Evolutionary conservation across 306 rosid species (phyloP).

Genomic region (Lagenaria siceraria): DNA sequence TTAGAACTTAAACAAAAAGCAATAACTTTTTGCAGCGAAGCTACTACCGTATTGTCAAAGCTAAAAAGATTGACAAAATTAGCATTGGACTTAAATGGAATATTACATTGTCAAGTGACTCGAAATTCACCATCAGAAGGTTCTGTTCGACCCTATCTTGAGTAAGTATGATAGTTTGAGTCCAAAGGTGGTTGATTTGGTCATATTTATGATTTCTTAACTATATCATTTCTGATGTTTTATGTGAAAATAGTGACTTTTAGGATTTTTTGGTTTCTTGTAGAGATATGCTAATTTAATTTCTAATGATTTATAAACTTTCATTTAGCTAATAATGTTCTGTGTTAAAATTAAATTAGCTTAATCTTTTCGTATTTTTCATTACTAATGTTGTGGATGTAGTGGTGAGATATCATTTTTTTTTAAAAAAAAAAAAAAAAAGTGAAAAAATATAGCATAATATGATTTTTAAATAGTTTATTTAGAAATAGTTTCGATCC

Average conservation of each 20-base stretch:
- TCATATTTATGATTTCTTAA: no score
- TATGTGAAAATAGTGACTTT: no score
- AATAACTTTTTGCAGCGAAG: slow-evolving; percentile 37
- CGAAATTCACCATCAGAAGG: background rate
- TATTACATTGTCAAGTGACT: slow-evolving; percentile 42
- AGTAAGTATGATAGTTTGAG: background rate
- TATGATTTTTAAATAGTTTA: no score
- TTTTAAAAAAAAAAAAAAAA: no score
- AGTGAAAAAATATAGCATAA: no score
- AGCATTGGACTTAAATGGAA: slow-evolving; percentile 52
- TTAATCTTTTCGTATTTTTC: no score
- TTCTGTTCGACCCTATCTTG: background rate
- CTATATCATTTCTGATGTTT: no score
- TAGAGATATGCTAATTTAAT: no score
- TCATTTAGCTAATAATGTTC: background rate
- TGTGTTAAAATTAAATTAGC: background rate
- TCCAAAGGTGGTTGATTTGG: background rate
- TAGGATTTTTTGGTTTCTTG: no score
- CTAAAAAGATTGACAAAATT: slow-evolving; percentile 44
- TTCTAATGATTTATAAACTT: background rate
- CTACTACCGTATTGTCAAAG: slow-evolving; percentile 50
- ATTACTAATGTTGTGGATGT: no score
- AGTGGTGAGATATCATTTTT: no score
- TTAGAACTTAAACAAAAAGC: background rate
- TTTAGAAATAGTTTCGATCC: no score